Base-by-base conservation (phyloP, 352 stramenopile genomes). In the Globisporangium camurandrum region DNA sequence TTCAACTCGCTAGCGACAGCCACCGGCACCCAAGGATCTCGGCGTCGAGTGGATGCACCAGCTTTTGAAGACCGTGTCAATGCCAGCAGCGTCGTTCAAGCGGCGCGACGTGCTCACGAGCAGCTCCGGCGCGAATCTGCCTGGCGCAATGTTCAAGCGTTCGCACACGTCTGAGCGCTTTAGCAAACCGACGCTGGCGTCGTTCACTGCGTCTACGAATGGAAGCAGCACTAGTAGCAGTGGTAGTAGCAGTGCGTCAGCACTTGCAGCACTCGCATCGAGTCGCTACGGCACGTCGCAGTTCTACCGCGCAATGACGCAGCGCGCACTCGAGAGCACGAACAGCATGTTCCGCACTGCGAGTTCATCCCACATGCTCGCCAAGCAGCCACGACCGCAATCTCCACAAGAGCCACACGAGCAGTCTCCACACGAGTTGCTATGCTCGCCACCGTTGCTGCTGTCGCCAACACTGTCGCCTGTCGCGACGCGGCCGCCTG, bases 291-390 rank as follows among this genome's bases (percentile, higher is more conserved):
- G 27, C 27, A n/a, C n/a, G 26, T 54, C 52, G 8, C 56, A 51
- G 17, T 70, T 75, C 36, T 67, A 71, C 34, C 67, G 67, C n/a
- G 64, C 67, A 1, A 71, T 74, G 61, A 77, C 67, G 0, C 67
- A 76, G 34, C 65, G 62, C 33, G 53, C 61, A 0, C 39, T 64
- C 9, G 60, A 52, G 56, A 52, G 43, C 24, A 59, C 38, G 24
- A 30, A 26, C 46, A 38, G 23, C 41, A 23, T 61, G 20, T 51
- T 61, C 28, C 24, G 22, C 12, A n/a, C 34, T n/a, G 27, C 31
- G 12, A n/a, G 22, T 22, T 16, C 22, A 11, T 12, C 28, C 17
- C 28, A 38, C n/a, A 28, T 27, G 20, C 30, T 49, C 40, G 41
- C 28, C 28, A 34, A 34, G 34, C 38, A 44, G 10, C 46, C 17